A percentile compares a stretch with the other conserved stretches of the same genome.
Conservation (phyloP, 1,139 yeast genomes). For the Pichia sp. region DNA sequence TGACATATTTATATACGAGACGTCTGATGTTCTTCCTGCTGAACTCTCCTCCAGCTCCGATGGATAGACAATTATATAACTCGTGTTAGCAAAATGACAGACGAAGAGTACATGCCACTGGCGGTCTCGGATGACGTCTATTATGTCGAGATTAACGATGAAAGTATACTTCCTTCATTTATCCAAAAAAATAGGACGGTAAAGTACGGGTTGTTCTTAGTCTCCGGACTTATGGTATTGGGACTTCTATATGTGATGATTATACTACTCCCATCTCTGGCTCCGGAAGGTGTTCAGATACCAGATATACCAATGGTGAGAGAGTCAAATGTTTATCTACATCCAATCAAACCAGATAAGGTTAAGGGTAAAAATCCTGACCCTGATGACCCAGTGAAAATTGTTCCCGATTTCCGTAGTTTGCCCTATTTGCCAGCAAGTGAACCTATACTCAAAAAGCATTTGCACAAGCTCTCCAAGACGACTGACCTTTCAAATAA, state of each 20-base stretch:
- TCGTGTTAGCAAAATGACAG: constrained; percentile 2
- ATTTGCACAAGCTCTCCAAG: constrained; percentile 18
- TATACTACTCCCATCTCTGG: constrained; percentile 29
- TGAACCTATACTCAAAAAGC: constrained; percentile 20
- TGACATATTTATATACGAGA: no score
- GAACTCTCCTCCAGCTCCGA: no score
- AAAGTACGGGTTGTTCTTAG: constrained; percentile 11
- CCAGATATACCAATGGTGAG: constrained; percentile 26
- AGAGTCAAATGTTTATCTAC: constrained; percentile 24
- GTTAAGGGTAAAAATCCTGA: constrained; percentile 10
- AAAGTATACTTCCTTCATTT: constrained; percentile 12
- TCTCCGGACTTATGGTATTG: constrained; percentile 14
- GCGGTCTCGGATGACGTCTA: constrained; percentile 22
- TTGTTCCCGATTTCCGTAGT: constrained; percentile 24
- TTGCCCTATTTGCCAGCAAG: constrained; percentile 20
- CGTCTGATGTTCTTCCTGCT: neutral
- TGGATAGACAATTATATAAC: neutral
- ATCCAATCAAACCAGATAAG: constrained; percentile 26
- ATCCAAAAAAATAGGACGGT: constrained; percentile 12
- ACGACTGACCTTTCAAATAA: constrained; percentile 1
- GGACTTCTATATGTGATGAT: constrained; percentile 29
- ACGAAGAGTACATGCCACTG: constrained; percentile 17
- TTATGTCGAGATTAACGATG: constrained; percentile 14
- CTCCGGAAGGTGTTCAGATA: constrained; percentile 29
- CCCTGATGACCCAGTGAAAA: constrained; percentile 27